Conservation (phyloP, 225 moss, liverwort and hornwort genomes). For the Asterella californica region DNA sequence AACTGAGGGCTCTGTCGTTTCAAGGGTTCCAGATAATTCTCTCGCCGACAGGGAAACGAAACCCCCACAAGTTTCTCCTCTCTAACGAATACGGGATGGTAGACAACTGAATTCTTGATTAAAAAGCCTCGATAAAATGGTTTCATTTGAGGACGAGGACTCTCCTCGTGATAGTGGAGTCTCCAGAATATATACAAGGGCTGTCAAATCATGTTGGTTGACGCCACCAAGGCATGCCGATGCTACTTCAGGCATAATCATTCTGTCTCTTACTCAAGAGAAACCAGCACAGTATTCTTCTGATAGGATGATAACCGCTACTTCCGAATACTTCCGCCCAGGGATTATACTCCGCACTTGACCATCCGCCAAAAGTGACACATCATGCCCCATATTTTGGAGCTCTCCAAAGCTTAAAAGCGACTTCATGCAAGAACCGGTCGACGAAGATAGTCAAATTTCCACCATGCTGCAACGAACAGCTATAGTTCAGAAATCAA, state of each 20-base stretch:
- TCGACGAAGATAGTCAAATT: slow-evolving; percentile 78
- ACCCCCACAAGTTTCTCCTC: too few relatives aligned
- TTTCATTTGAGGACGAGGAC: not conserved
- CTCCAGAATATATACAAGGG: not conserved
- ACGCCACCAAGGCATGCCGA: not conserved
- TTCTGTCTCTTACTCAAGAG: not conserved
- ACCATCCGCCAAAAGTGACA: not conserved
- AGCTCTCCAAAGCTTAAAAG: slow-evolving; percentile 95
- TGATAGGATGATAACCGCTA: not conserved
- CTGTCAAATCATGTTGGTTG: not conserved
- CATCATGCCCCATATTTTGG: slow-evolving; percentile 95
- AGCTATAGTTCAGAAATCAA: not conserved
- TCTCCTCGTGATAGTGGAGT: not conserved
- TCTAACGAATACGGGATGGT: not conserved
- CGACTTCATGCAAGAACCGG: slow-evolving; percentile 81
- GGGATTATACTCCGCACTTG: not conserved
- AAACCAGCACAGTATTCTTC: not conserved
- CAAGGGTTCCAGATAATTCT: too few relatives aligned
- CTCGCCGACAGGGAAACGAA: too few relatives aligned
- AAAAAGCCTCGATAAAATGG: not conserved
- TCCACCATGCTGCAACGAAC: slow-evolving; percentile 51
- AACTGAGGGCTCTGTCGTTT: too few relatives aligned
- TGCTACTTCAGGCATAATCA: not conserved
- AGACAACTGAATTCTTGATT: not conserved
- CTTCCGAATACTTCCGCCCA: not conserved